Conservation (phyloP, 2,329 filamentous ascomycete genomes). For the Colletotrichum theobromicola region DNA sequence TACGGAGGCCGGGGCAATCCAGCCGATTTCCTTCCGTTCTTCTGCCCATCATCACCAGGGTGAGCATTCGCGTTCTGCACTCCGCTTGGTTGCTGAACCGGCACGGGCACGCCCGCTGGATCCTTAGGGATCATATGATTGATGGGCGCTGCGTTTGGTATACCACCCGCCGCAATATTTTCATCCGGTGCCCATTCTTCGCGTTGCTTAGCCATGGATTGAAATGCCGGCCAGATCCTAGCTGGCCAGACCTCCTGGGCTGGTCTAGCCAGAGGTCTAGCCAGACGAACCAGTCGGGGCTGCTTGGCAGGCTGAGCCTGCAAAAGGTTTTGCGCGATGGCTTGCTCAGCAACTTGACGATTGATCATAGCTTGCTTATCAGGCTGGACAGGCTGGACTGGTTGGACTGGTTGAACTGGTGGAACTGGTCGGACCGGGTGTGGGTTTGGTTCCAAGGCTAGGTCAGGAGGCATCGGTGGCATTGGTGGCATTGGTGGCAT, state of each 20-base stretch:
- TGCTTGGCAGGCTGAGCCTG: background rate
- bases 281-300: background rate
- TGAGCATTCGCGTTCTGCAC: too few species aligned
- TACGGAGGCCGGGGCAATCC: too few species aligned
- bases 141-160: background rate
- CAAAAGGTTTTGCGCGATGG: background rate
- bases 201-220: background rate
- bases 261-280: background rate
- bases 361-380: background rate
- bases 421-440: too few species aligned
- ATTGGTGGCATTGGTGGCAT: background rate
- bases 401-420: too few species aligned
- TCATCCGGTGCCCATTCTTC: background rate
- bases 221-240: background rate
- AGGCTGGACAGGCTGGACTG: too few species aligned
- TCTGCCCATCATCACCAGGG: background rate
- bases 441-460: background rate
- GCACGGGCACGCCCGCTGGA: background rate
- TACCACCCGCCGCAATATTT: background rate
- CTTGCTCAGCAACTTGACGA: background rate
- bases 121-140: background rate
- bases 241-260: too few species aligned
- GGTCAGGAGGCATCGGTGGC: background rate
- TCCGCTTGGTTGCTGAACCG: background rate
- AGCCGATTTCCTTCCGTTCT: background rate